Evolutionary conservation across 2,329 filamentous ascomycete genomes (phyloP).

Genomic region (Fusarium buxicola): DNA sequence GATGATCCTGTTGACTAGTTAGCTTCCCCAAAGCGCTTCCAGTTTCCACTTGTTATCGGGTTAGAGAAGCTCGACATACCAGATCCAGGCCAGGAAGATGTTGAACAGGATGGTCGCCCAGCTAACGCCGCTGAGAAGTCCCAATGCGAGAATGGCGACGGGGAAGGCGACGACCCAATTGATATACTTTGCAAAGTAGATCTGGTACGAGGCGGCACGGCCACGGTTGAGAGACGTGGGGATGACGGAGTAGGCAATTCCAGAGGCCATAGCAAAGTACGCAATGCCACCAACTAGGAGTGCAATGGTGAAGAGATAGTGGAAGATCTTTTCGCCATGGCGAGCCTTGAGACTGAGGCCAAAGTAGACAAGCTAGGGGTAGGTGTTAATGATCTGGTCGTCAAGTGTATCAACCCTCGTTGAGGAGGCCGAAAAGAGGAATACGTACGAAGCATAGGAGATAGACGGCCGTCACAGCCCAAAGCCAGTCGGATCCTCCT

Average conservation of each 20-base stretch:
- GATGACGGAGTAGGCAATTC: constrained; percentile 60
- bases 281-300: constrained; percentile 61
- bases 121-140: constrained; percentile 63
- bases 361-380: constrained; percentile 54
- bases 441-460: constrained; percentile 57
- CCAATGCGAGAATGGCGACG: constrained; percentile 57
- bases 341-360: constrained; percentile 56
- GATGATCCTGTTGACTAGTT: constrained; percentile 50
- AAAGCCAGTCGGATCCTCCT: constrained; percentile 67
- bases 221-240: constrained; percentile 43
- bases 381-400: constrained; percentile 20
- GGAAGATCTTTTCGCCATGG: constrained; percentile 65
- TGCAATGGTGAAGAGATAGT: constrained; percentile 65
- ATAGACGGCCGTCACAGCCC: constrained; percentile 64
- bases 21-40: neutral
- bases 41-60: neutral
- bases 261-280: constrained; percentile 65
- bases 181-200: constrained; percentile 68
- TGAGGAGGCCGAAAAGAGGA: neutral
- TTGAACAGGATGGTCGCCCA: constrained; percentile 67
- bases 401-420: neutral
- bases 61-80: constrained; percentile 45
- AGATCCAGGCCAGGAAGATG: constrained; percentile 62
- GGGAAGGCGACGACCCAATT: constrained; percentile 66
- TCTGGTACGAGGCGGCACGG: constrained; percentile 55